Evolutionary conservation across 192 early-diverging fungal genomes (phyloP), one percentile per base, ranked within the genome.

Genomic region (Ambispora gerdemannii): DNA sequence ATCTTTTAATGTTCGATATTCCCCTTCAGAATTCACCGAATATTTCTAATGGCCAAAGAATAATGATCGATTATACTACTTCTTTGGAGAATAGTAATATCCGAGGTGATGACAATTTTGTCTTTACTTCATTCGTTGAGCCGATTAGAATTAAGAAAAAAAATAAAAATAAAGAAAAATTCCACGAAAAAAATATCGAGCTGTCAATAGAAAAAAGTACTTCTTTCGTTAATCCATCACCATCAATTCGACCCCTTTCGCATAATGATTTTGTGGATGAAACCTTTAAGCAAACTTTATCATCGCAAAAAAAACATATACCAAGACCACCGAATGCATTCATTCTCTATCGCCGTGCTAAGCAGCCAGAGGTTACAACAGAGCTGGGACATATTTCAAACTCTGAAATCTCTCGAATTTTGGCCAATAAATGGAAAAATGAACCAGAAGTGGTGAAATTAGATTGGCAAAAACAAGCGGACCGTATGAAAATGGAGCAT

Each of bases 401-500:
- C 47, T 2, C 56, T 0, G 24, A 50, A 33, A 70, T 70, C 49
- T 70, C 68, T 17, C 53, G 47, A n/a, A 28, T 60, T 10, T 32
- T 70, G 6, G 68, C 68, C 19, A 27, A 43, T 20, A 30, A 60
- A 27, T 70, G 68, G 68, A 58, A 8, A 32, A 19, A 60, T 33
- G 68, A 70, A 50, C 1, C 34, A 0, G 68, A 70, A 8, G 35
- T 43, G 3, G 19, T 59, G 10, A 70, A 32, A 33, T 22, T 60
- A 10, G 10, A 61, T 61, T 70, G 68, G 68, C 56, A 50, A 33
- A 70, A 32, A 47, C 4, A 20, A 4, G 68, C 68, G 2, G 68
- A 70, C 20, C 20, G 27, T 30, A 70, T 60, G 50, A 70, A 70
- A 50, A 60, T 70, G 35, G 68, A 70, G 50, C 68, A 70, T 60